phyloP scores from a whole-genome alignment of 2,329 filamentous ascomycete genomes.

The Microcyclospora tardicrescens region DNA sequence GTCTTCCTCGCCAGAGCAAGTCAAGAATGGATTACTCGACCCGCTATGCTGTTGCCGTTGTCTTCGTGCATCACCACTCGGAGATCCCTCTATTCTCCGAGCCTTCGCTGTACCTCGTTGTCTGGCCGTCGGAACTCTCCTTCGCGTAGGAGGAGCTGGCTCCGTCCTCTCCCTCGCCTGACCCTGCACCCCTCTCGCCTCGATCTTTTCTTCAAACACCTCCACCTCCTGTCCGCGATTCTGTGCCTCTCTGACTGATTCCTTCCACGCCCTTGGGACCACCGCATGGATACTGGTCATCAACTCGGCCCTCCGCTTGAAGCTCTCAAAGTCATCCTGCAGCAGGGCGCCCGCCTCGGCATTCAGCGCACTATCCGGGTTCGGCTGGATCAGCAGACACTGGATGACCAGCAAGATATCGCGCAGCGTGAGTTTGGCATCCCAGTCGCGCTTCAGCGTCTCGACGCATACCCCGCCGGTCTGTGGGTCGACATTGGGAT shows the following conservation, averaged over 20 bases:
- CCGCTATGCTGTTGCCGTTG: constrained; percentile 5
- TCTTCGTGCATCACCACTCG: constrained; percentile 10
- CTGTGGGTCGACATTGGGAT: constrained; percentile 51
- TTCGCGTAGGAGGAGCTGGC: constrained; percentile 11
- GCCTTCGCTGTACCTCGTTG: constrained; percentile 10
- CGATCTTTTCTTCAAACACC: constrained; percentile 5
- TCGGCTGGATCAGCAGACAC: constrained; percentile 50
- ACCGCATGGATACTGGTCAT: constrained; percentile 51
- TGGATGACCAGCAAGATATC: constrained; percentile 49
- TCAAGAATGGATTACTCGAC: constrained; percentile 12
- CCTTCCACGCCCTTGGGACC: constrained; percentile 34
- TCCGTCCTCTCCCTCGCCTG: constrained; percentile 5
- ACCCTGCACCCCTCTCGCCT: constrained; percentile 6
- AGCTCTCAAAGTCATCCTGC: constrained; percentile 46
- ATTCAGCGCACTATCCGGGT: constrained; percentile 51
- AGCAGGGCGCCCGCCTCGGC: constrained; percentile 45
- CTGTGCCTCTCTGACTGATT: constrained; percentile 40
- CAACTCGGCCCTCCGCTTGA: constrained; percentile 43
- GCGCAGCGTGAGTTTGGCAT: constrained; percentile 41
- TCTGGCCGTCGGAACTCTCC: constrained; percentile 17
- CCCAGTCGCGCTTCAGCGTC: constrained; percentile 52
- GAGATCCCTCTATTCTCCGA: constrained; percentile 13
- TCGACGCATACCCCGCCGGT: constrained; percentile 51
- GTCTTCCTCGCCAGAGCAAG: constrained; percentile 17
- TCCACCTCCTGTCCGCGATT: constrained; percentile 30